Base-by-base conservation (phyloP, 2,329 filamentous ascomycete species). In the Colletotrichum ledebouriae region DNA sequence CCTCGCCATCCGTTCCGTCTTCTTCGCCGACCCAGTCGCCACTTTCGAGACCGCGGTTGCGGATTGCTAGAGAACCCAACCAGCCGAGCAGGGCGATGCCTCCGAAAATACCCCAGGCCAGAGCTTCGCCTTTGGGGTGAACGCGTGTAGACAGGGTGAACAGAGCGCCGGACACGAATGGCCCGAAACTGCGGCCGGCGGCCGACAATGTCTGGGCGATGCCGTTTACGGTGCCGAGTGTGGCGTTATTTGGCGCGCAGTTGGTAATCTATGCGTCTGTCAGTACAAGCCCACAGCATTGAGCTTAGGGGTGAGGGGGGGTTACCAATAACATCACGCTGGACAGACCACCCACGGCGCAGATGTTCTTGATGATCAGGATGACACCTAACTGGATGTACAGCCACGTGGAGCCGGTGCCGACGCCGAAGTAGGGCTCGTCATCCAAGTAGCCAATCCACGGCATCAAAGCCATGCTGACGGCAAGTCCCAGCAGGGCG, bases 121-220 rank as follows among this genome's bases (percentile, higher is more conserved):
- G 80, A 1, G 90, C 89, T 78, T 97, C 94, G 1, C 96, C 95
- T 75, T 94, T 96, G 2, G 90, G 92, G 11, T 86, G 82, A 5
- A 97, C 85, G 56, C 87, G 86, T 0, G 89, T 91, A 0, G 94
- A 91, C 1, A 95, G 82, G 0, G 93, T 93, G 78, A 97, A 99
- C 0, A 99, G 83, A 0, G 90, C 90, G 0, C 96, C 96, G 0
- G 94, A 96, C 0, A 97, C 83, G 72, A 98, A 94, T 0, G 96
- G 96, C 0, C 96, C 96, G 0, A 94, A 87, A 49, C 94, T 94
- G 68, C 96, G 90, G 9, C 96, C 96, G 0, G 93, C 93, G 0
- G 96, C 96, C 0, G 94, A 97, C 0, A 99, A 88, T 0, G 94
- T 97, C 79, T 99, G 96, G 0, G 96, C 96, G 37, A 98, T 87